Percentiles rank a stretch among this genome's conserved stretches.
Conservation (phyloP, 352 stramenopile species). For the Pythium brachiatum region DNA sequence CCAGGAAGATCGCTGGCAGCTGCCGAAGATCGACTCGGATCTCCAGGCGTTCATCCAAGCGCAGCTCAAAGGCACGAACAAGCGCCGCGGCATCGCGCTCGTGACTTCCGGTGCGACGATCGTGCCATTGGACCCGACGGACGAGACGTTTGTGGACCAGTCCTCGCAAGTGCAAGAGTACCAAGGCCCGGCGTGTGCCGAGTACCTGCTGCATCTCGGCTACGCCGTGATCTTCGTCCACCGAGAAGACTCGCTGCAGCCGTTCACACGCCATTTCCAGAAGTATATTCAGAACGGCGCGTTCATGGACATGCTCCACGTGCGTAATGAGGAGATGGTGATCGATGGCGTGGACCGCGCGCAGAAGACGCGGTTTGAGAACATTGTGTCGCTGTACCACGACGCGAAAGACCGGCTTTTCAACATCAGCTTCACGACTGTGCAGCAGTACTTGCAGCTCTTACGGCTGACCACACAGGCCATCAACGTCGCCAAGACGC, state of each 20-base stretch:
- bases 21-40: slow-evolving; percentile 36
- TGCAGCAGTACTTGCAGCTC: slow-evolving; percentile 83
- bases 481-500: slow-evolving; percentile 55
- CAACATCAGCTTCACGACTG: slow-evolving; percentile 71
- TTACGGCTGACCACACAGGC: slow-evolving; percentile 57
- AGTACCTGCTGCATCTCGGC: slow-evolving; percentile 75
- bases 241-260: slow-evolving; percentile 70
- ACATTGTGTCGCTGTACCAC: slow-evolving; percentile 56
- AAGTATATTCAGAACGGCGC: slow-evolving; percentile 77
- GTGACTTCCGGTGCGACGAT: slow-evolving; percentile 80
- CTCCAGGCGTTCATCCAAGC: slow-evolving; percentile 55
- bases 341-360: slow-evolving; percentile 61
- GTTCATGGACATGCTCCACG: slow-evolving; percentile 80
- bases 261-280: slow-evolving; percentile 83
- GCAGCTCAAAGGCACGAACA: slow-evolving; percentile 40
- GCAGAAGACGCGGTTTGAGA: slow-evolving; percentile 69
- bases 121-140: slow-evolving; percentile 63
- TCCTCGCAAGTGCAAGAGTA: slow-evolving; percentile 72
- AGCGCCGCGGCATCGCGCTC: slow-evolving; percentile 65
- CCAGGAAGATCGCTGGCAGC: slow-evolving; percentile 57
- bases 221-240: slow-evolving; percentile 85
- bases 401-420: slow-evolving; percentile 67
- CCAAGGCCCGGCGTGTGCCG: slow-evolving; percentile 67
- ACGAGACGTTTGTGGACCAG: slow-evolving; percentile 73
- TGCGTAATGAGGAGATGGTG: slow-evolving; percentile 55